Percentiles rank a stretch among this genome's conserved stretches.
phyloP scores from a whole-genome alignment of 257 asterid species.

The Handroanthus guayacan region DNA sequence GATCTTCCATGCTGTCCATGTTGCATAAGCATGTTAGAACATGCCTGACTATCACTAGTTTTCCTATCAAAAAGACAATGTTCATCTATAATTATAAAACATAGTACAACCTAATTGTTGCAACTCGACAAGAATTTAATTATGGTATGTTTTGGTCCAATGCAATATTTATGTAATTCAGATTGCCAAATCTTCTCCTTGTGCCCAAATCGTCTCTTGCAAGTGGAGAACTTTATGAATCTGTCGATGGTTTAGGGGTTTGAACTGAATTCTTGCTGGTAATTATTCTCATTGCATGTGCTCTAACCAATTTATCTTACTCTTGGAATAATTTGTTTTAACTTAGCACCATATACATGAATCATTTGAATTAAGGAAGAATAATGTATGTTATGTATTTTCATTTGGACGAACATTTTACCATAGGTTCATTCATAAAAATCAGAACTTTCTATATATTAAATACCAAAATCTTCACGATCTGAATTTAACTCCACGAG shows the following conservation, averaged over 20 bases:
- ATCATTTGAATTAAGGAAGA: no score
- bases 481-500: no score
- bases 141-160: constrained; percentile 4
- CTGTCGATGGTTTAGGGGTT: background rate
- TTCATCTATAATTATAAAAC: constrained; percentile 3
- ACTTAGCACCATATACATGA: no score
- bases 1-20: constrained; percentile 56
- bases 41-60: constrained; percentile 39
- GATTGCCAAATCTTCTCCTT: constrained; percentile 31
- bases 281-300: background rate
- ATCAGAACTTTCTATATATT: no score
- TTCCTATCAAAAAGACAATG: constrained; percentile 3
- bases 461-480: background rate
- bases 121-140: constrained; percentile 26
- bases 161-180: background rate
- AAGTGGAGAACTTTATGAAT: background rate
- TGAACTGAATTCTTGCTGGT: background rate
- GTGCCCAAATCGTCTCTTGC: background rate
- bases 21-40: constrained; percentile 60
- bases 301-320: no score
- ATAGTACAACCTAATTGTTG: constrained; percentile 22
- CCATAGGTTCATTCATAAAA: no score
- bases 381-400: background rate
- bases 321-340: no score
- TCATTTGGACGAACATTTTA: background rate